Evolutionary conservation across 805 yeast species (phyloP), one percentile per base, ranked within the genome.

Genomic region (Candida yuanshanica): DNA sequence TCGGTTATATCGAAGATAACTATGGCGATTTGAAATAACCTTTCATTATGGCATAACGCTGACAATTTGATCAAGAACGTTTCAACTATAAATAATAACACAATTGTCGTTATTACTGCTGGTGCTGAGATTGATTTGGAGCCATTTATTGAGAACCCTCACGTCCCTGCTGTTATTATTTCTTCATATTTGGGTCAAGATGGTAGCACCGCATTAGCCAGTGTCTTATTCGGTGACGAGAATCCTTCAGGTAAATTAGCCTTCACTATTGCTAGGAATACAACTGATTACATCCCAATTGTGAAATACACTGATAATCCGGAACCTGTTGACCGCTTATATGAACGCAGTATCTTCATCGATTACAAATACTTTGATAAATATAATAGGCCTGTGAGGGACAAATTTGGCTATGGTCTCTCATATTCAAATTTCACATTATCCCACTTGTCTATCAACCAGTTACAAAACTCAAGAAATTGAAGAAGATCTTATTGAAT

Each of bases 201-300:
- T 50, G 66, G 66, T 33, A 83, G 83, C 9, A 62, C 67, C 41
- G 79, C 81, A 2, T 50, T 78, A 16, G 75, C 79, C 5, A 76
- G 74, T 34, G 66, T 77, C 1, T 49, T 78, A 21, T 78, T 72
- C 54, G 83, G 83, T 1, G 77, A 72, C 33, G 65, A 58, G 17
- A 70, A 70, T 44, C 83, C 83, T 8, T 72, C 79, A 11, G 83
- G 83, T 10, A 68, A 68, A 42, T 63, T 78, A 29, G 82, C 83
- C 4, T 77, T 77, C 52, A 75, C 83, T 9, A 66, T 78, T 42
- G 80, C 83, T 20, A 72, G 65, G 48, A 66, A 72, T 45, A 61
- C 60, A 38, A 47, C 42, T 41, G 76, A 53, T 51, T 68, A 76
- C 47, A 69, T 70, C 16, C 73, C 75, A 21, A 51, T 73, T 7